Evolutionary conservation across 1,284 basidiomycete species (phyloP), one percentile per base, ranked within the genome.

Genomic region (Gyrodon tennesseensis): DNA sequence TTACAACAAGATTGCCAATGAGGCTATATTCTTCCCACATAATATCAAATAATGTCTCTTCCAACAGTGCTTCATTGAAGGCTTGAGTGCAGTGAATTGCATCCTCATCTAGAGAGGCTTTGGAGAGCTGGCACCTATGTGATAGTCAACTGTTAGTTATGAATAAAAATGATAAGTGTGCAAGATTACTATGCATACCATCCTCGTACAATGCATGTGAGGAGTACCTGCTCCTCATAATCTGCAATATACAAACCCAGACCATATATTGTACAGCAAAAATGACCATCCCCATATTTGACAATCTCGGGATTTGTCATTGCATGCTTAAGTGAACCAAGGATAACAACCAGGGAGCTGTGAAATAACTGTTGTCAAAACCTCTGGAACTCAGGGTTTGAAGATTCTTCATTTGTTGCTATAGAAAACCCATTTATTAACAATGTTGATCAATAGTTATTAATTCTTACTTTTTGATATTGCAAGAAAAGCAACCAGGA

Each of bases 391-490:
- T n/a, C n/a, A n/a, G n/a, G 25, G 27, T 52, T 48, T 6, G 15
- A 34, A 2, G 40, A 60, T 27, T 62, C 29, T 41, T 62, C 37
- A 7, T 51, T 25, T 21, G 39, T 54, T 7, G 51, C 58, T 52
- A 31, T 31, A 13, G 6, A 31, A 31, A 29, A 31, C 2, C 19
- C 18, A 16, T 48, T 48, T 8, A 8, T 48, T 13, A 44, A 12
- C 3, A 1, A 49, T 18, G 16, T 27, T 18, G 5, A 27, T 48
- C 6, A 34, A 9, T 7, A 1, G 19, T 2, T 18, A 7, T 51
- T 15, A 21, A 19, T n/a, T 29, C 48, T 5, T 63, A 78, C 77
- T 70, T 65, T 78, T 79, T 0, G 74, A 77, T 49, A 78, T 78
- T 2, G 76, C 70, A 9, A 78, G 71, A 59, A 79, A 79, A 0